Conservation (phyloP, 495 filamentous ascomycete species). For the Xylaria intraflava region DNA sequence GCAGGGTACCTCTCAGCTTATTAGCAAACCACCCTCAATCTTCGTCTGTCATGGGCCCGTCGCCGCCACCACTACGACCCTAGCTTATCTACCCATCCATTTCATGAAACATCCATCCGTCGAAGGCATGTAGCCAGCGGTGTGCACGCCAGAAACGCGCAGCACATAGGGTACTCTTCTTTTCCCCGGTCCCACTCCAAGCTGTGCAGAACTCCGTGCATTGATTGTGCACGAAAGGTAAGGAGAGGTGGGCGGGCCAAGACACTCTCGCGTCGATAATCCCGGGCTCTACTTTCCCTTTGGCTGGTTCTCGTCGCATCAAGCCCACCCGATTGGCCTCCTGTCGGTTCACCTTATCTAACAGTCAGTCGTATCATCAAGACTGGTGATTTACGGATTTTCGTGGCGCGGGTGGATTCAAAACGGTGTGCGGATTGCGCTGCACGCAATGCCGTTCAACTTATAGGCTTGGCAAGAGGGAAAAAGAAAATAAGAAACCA, state of each 20-base stretch:
- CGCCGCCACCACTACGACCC: slow-evolving; percentile 10
- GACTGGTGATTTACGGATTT: neutral
- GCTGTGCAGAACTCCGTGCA: slow-evolving; percentile 2
- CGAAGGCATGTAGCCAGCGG: slow-evolving; percentile 9
- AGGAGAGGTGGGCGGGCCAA: slow-evolving; percentile 2
- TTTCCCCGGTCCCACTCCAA: slow-evolving; percentile 6
- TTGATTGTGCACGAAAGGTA: slow-evolving; percentile 2
- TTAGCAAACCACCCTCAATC: slow-evolving; percentile 7
- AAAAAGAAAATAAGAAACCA: slow-evolving; percentile 1
- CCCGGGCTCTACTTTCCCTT: neutral
- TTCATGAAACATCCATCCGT: slow-evolving; percentile 5
- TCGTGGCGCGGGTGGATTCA: slow-evolving; percentile 7
- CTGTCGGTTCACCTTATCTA: slow-evolving; percentile 7
- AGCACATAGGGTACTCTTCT: slow-evolving; percentile 4
- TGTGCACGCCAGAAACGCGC: slow-evolving; percentile 10
- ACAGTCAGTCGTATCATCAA: neutral
- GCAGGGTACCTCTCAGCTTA: slow-evolving; percentile 2
- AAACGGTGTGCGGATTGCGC: slow-evolving; percentile 4
- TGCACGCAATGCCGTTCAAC: slow-evolving; percentile 8
- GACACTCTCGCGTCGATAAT: slow-evolving; percentile 6
- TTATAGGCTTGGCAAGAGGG: neutral
- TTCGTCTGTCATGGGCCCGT: slow-evolving; percentile 9
- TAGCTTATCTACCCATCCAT: slow-evolving; percentile 1
- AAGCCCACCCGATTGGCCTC: slow-evolving; percentile 7
- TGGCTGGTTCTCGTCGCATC: slow-evolving; percentile 4